Conservation (phyloP, 768 basidiomycete species). For the Cystobasidium tubakii region DNA sequence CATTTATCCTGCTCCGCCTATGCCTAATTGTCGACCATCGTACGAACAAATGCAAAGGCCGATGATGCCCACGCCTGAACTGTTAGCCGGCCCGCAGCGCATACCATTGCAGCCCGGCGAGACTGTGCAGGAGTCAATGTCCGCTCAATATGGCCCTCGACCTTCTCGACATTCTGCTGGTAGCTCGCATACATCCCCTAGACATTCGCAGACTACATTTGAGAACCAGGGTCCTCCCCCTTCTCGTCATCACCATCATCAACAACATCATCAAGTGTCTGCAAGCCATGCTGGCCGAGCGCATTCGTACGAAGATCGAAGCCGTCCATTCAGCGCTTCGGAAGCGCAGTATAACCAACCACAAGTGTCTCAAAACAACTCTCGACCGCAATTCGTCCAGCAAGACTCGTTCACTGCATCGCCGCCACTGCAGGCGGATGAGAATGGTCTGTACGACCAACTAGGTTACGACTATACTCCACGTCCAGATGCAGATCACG, state of each 20-base stretch:
- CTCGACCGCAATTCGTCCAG: slow-evolving; percentile 15
- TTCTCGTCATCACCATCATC: background rate
- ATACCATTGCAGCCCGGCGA: slow-evolving; percentile 24
- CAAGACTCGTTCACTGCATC: slow-evolving; percentile 23
- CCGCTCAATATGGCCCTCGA: background rate
- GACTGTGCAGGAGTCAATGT: slow-evolving; percentile 16
- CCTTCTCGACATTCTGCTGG: background rate
- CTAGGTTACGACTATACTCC: background rate
- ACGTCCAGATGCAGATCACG: background rate
- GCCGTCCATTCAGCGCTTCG: background rate
- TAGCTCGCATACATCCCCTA: background rate
- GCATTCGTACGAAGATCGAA: background rate
- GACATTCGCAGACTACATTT: background rate
- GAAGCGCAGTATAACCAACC: background rate
- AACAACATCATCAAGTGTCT: background rate
- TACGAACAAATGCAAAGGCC: background rate
- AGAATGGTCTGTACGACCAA: background rate
- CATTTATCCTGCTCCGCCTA: background rate
- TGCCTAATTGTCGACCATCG: background rate
- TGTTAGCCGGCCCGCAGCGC: background rate
- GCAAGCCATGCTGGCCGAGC: background rate
- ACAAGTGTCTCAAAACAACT: background rate
- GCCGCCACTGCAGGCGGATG: slow-evolving; percentile 9
- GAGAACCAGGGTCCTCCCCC: background rate
- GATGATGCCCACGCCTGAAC: background rate